Conservation (phyloP, 305 asterid species). For the Fraxinus sp. region DNA sequence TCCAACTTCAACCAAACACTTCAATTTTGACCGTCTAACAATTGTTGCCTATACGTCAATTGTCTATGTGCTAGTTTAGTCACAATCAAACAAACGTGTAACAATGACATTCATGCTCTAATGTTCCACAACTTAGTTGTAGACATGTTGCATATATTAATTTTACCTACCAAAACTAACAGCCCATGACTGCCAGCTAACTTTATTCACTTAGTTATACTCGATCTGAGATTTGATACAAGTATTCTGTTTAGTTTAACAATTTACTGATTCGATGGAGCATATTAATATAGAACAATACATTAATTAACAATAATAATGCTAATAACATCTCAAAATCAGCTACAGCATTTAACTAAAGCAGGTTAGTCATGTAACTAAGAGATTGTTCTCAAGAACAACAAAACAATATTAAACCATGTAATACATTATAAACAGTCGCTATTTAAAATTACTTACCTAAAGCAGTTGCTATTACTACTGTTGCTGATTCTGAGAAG, state of each 20-base stretch:
- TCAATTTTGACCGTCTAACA: neutral
- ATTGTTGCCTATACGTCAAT: neutral
- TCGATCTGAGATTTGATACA: neutral
- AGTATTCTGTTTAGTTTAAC: neutral
- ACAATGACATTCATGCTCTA: neutral
- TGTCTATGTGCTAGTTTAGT: neutral
- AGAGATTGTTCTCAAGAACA: neutral
- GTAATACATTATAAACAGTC: neutral
- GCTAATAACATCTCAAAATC: neutral
- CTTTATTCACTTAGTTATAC: neutral
- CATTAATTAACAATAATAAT: neutral
- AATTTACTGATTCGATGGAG: neutral
- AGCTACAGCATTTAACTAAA: neutral
- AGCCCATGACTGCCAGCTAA: neutral
- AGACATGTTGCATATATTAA: neutral
- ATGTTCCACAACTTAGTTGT: neutral
- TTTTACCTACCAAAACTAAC: neutral
- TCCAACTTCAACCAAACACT: neutral
- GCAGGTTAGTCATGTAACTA: neutral
- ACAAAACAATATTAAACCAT: neutral
- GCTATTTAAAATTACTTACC: neutral
- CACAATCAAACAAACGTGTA: neutral
- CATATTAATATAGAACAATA: neutral
- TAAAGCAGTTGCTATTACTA: neutral
- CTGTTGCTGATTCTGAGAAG: constrained; percentile 6